A percentile compares a stretch with the other conserved stretches of the same genome.
phyloP scores from a whole-genome alignment of 441 rosid genomes.

The Raphanus hybrid region DNA sequence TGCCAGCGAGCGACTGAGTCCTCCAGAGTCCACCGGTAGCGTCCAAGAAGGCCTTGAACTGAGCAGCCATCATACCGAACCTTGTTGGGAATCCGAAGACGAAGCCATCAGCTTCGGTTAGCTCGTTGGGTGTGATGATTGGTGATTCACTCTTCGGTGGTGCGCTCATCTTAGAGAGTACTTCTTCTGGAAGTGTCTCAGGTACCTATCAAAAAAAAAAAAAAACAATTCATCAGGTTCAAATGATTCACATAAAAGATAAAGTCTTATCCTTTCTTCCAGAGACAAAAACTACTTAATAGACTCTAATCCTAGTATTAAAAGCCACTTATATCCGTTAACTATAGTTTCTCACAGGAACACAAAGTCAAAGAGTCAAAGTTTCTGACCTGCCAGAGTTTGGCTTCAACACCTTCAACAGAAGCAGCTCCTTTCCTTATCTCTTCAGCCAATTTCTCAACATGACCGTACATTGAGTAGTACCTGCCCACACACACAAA shows the following conservation, averaged over 20 bases:
- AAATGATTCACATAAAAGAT: not conserved
- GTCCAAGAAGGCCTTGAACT: constrained; percentile 91
- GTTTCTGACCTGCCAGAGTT: constrained; percentile 92
- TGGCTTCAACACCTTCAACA: constrained; percentile 95
- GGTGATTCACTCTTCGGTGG: constrained; percentile 90
- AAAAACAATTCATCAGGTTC: not conserved
- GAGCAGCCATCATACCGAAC: constrained; percentile 97
- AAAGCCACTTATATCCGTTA: not conserved
- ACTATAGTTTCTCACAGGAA: too few species aligned
- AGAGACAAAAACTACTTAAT: not conserved
- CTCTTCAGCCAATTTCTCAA: constrained; percentile 85
- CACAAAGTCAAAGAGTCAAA: too few species aligned
- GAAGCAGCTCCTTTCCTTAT: constrained; percentile 94
- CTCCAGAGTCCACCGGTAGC: constrained; percentile 94
- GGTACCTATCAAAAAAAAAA: constrained; percentile 60
- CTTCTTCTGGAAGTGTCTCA: constrained; percentile 82
- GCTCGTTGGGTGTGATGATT: constrained; percentile 67
- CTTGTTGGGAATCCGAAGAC: constrained; percentile 96
- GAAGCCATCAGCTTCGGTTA: constrained; percentile 85
- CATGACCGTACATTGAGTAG: constrained; percentile 99
- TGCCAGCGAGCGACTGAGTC: constrained; percentile 89
- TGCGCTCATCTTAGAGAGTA: constrained; percentile 85
- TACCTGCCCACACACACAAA: constrained; percentile 51
- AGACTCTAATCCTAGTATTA: constrained; percentile 1
- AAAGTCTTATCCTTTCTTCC: not conserved